phyloP scores from a whole-genome alignment of 768 basidiomycete genomes.

The Lactarius tabidus region DNA sequence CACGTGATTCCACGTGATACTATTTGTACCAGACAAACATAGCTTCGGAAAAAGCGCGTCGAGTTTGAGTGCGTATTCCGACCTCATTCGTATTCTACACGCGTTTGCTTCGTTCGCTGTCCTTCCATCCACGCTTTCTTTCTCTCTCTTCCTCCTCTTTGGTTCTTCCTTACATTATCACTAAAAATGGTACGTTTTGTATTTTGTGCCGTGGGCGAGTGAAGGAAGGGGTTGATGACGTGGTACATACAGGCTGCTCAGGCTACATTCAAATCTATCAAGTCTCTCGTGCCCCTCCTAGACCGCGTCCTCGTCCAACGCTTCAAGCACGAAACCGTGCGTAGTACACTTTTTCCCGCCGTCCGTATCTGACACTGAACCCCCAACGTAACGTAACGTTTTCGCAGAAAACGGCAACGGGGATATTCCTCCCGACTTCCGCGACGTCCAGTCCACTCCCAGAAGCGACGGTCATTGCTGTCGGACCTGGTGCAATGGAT shows the following conservation, averaged over 20 bases:
- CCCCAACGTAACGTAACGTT: too few relatives aligned
- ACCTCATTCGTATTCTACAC: not conserved
- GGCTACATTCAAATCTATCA: constrained; percentile 95
- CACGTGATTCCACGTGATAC: not conserved
- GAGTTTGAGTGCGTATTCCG: not conserved
- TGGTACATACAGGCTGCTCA: constrained; percentile 49
- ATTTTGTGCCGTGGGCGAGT: not conserved
- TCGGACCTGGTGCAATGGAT: constrained; percentile 90
- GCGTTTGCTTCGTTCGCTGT: not conserved
- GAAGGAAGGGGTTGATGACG: not conserved
- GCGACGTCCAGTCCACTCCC: constrained; percentile 84
- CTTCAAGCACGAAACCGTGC: constrained; percentile 92
- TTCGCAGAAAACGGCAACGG: constrained; percentile 97
- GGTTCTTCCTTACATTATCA: not conserved
- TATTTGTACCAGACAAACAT: constrained; percentile 13
- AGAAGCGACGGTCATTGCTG: constrained; percentile 94
- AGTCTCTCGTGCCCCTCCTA: constrained; percentile 81
- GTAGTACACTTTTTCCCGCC: too few relatives aligned
- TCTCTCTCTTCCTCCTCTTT: not conserved
- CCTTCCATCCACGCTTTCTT: too few relatives aligned
- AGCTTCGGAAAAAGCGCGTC: not conserved
- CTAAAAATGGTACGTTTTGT: not conserved
- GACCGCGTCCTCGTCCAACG: constrained; percentile 97
- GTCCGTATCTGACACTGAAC: too few relatives aligned
- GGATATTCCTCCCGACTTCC: constrained; percentile 93